Conservation (phyloP, 129 eudicot genomes). For the Dittrichia graveolens region DNA sequence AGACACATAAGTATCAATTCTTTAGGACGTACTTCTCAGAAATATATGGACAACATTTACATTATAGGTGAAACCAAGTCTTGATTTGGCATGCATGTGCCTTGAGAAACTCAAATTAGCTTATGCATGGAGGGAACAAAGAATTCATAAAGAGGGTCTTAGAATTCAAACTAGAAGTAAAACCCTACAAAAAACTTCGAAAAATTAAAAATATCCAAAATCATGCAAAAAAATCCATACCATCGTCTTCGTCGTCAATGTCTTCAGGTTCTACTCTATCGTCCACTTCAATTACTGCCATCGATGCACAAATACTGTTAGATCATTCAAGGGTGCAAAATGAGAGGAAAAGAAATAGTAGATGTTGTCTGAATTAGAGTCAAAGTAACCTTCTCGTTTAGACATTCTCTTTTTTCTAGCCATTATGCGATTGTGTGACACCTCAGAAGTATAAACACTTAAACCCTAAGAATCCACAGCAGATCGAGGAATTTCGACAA, state of each 20-base stretch:
- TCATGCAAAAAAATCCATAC: constrained; percentile 24
- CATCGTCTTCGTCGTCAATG: constrained; percentile 44
- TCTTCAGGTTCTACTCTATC: constrained; percentile 43
- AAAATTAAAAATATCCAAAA: neutral
- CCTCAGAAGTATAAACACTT: neutral
- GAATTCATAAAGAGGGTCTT: neutral
- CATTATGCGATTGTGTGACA: constrained; percentile 23
- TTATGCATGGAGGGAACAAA: neutral
- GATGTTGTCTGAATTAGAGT: neutral
- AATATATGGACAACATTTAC: neutral
- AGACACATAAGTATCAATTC: neutral
- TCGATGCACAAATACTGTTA: constrained; percentile 2
- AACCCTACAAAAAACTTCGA: neutral
- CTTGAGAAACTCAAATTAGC: neutral
- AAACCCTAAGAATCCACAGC: constrained; percentile 23
- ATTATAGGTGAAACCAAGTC: constrained; percentile 2
- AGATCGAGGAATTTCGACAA: constrained; percentile 15
- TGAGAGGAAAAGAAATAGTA: neutral
- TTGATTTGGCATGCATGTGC: constrained; percentile 9
- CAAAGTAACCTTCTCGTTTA: constrained; percentile 37
- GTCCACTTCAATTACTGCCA: constrained; percentile 28
- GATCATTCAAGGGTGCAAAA: neutral
- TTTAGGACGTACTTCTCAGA: neutral
- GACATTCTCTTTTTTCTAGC: constrained; percentile 34
- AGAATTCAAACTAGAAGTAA: too few relatives aligned